Percentiles rank a stretch among this genome's conserved stretches.
Evolutionary conservation across 1,284 basidiomycete genomes (phyloP).

Genomic region (Porogramme epimiltina): DNA sequence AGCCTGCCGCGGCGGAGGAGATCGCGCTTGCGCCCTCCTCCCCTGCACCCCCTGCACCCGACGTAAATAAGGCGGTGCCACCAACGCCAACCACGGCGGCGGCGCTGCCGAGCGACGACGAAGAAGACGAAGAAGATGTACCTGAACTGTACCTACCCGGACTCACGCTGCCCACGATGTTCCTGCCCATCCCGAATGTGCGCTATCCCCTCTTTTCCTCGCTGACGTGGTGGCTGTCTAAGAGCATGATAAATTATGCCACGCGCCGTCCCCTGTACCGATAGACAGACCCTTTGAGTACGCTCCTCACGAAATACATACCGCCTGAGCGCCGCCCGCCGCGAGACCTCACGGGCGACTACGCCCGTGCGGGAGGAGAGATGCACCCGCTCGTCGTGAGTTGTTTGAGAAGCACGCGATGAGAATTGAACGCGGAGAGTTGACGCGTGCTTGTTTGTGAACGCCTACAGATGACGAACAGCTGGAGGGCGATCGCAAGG

Average conservation of each 20-base stretch:
- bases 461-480: slow-evolving; percentile 70
- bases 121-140: slow-evolving; percentile 45
- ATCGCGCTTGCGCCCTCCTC: slow-evolving; percentile 26
- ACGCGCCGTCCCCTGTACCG: slow-evolving; percentile 29
- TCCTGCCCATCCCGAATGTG: slow-evolving; percentile 83
- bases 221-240: slow-evolving; percentile 63
- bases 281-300: slow-evolving; percentile 81
- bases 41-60: slow-evolving; percentile 12
- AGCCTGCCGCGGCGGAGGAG: slow-evolving; percentile 25
- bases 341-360: slow-evolving; percentile 73
- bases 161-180: slow-evolving; percentile 71
- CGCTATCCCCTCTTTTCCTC: slow-evolving; percentile 44
- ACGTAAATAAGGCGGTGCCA: slow-evolving; percentile 36
- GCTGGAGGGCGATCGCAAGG: slow-evolving; percentile 76
- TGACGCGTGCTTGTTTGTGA: slow-evolving; percentile 1
- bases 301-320: slow-evolving; percentile 79
- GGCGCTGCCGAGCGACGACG: slow-evolving; percentile 28
- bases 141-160: slow-evolving; percentile 58
- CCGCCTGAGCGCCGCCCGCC: slow-evolving; percentile 71
- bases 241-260: slow-evolving; percentile 31
- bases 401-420: slow-evolving; percentile 14
- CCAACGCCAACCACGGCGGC: slow-evolving; percentile 48
- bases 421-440: background rate
- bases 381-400: slow-evolving; percentile 78
- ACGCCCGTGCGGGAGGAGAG: slow-evolving; percentile 55